phyloP scores from a whole-genome alignment of 1,139 yeast genomes.

The Pichia sp. region DNA sequence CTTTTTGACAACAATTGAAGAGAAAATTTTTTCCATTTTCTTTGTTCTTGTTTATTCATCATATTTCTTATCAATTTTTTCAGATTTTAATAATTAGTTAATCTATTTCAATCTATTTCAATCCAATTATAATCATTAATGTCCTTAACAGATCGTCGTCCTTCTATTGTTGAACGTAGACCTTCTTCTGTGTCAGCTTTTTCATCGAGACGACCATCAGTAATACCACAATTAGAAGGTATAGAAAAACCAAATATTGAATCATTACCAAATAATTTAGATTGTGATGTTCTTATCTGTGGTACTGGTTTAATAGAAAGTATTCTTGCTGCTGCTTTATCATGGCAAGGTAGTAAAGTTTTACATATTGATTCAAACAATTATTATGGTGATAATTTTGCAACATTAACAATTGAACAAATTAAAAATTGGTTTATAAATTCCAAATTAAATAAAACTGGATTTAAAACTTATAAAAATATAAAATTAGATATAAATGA shows the following conservation, averaged over 20 bases:
- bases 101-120: not conserved
- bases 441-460: conserved; percentile 39
- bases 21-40: not conserved
- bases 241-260: conserved; percentile 48
- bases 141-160: conserved; percentile 59
- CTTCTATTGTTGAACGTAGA: conserved; percentile 64
- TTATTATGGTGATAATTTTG: conserved; percentile 83
- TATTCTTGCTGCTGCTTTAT: conserved; percentile 84
- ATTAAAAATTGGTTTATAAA: conserved; percentile 72
- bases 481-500: conserved; percentile 72
- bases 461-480: conserved; percentile 45
- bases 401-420: conserved; percentile 83
- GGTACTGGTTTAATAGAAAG: conserved; percentile 93
- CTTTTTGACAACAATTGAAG: not conserved
- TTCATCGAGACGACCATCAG: conserved; percentile 47
- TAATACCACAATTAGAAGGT: conserved; percentile 68
- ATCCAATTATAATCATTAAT: conserved; percentile 56
- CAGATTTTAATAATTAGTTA: conserved; percentile 39
- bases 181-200: conserved; percentile 31
- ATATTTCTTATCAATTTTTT: conserved; percentile 35
- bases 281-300: conserved; percentile 77
- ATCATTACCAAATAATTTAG: conserved; percentile 43
- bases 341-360: conserved; percentile 94
- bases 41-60: not conserved
- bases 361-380: conserved; percentile 79